Evolutionary conservation across 306 rosid species (phyloP), one percentile per base, ranked within the genome.

Genomic region (Vigna mungo): DNA sequence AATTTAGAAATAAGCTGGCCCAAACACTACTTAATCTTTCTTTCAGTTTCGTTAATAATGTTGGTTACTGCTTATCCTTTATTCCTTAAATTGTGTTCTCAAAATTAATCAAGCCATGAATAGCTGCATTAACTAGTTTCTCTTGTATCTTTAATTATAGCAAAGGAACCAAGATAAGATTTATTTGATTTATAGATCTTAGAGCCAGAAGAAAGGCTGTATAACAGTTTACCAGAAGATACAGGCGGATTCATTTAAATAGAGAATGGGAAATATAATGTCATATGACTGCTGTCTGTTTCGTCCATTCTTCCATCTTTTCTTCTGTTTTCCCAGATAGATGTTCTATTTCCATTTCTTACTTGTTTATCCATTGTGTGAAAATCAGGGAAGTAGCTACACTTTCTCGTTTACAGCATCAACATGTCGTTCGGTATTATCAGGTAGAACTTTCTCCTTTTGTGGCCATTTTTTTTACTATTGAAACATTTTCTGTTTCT

Each of bases 391-490:
- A 94, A 84, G 98, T 94, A 23, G 97, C 98, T 21, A 94, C 98
- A 51, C 98, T 94, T 82, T 89, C 98, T 55, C 98, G 98, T 76
- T 82, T 94, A 86, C 98, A 94, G 83, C 98, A 94, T 81, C 98
- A 88, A 70, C 97, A 94, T 58, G 96, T 94, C 54, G 98, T 94
- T 85, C 94, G 97, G 53, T 94, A 92, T 87, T 92, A 94, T 81
- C 98, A 94, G 96, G 98, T 94, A 84, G 18, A 74, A 25, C 67
- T 73, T 76, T 71, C 62, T 80, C 49, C 18, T 68, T 78, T 84
- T 55, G 18, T 65, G 43, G 67, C 78, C 41, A 76, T 52, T 77
- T 46, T 77, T 30, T 13, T 16, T 9, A 58, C 37, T 71, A 51
- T 73, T 71, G 56, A 41, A 34, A 11, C 30, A 21, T 13, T 61